These are phyloP conservation scores for Penicillium crystallinum DNA, from an alignment of 495 filamentous ascomycete genomes.

Conservation along the genomic window DNA sequence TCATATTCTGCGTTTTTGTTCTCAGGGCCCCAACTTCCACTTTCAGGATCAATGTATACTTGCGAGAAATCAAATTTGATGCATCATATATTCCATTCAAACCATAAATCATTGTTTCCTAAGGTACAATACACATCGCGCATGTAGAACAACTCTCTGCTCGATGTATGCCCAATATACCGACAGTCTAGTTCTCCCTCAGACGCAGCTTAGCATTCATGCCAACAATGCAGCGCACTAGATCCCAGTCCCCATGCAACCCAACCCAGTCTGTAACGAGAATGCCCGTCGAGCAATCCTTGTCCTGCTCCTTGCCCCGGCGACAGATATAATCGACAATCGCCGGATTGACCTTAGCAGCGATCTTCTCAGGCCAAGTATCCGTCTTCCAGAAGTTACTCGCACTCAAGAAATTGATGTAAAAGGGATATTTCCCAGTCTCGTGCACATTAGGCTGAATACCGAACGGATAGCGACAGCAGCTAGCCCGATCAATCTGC, in stretches of 20 bases:
- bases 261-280: conserved; percentile 95
- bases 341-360: conserved; percentile 90
- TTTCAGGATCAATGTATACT: conserved; percentile 21
- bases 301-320: conserved; percentile 53
- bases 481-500: conserved; percentile 68
- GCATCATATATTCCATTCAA: not conserved
- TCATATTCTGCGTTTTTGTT: conserved; percentile 20
- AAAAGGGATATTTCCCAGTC: conserved; percentile 58
- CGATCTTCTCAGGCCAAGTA: conserved; percentile 92
- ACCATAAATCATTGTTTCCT: not conserved
- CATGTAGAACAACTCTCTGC: not conserved
- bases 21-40: conserved; percentile 13
- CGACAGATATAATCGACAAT: conserved; percentile 72
- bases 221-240: conserved; percentile 81
- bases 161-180: not conserved
- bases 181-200: conserved; percentile 23
- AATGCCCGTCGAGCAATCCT: conserved; percentile 84
- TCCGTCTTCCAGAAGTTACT: conserved; percentile 89
- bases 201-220: conserved; percentile 78
- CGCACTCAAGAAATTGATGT: conserved; percentile 83
- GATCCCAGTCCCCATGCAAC: conserved; percentile 84
- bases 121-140: not conserved
- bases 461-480: conserved; percentile 39
- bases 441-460: conserved; percentile 27
- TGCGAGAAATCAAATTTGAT: conserved; percentile 4